phyloP scores from a whole-genome alignment of 2,329 filamentous ascomycete species.

The Ceratocystis smalleyi region DNA sequence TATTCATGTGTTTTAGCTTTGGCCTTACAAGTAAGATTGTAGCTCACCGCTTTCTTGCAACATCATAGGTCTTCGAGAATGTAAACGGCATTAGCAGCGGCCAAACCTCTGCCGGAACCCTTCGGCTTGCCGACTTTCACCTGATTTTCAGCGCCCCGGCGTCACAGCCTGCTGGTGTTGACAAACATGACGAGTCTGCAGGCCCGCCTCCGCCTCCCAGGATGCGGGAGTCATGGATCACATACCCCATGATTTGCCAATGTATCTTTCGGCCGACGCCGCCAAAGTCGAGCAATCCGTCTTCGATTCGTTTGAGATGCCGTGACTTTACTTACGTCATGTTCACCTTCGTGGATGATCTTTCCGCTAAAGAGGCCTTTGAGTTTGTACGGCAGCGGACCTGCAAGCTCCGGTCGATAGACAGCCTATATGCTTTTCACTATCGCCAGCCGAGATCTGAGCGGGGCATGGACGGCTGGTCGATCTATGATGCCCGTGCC shows the following conservation, averaged over 20 bases:
- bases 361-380: constrained; percentile 66
- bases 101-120: constrained; percentile 38
- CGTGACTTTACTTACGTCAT: constrained; percentile 90
- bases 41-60: constrained; percentile 2
- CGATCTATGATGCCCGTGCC: constrained; percentile 66
- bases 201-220: constrained; percentile 21
- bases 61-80: constrained; percentile 35
- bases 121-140: constrained; percentile 49
- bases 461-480: constrained; percentile 62
- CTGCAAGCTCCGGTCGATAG: constrained; percentile 66
- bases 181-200: constrained; percentile 18
- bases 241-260: constrained; percentile 77
- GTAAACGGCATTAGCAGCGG: constrained; percentile 47
- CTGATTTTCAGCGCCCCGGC: constrained; percentile 36
- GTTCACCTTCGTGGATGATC: constrained; percentile 68
- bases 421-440: constrained; percentile 80
- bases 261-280: constrained; percentile 66
- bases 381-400: constrained; percentile 71
- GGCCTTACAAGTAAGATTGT: constrained; percentile 1
- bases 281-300: constrained; percentile 50
- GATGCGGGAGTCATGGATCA: constrained; percentile 68
- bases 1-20: background rate
- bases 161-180: constrained; percentile 22
- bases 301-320: constrained; percentile 73
- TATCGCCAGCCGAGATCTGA: constrained; percentile 65